Evolutionary conservation across 345 rosid genomes (phyloP).

Genomic region (Melaleuca alternifolia): DNA sequence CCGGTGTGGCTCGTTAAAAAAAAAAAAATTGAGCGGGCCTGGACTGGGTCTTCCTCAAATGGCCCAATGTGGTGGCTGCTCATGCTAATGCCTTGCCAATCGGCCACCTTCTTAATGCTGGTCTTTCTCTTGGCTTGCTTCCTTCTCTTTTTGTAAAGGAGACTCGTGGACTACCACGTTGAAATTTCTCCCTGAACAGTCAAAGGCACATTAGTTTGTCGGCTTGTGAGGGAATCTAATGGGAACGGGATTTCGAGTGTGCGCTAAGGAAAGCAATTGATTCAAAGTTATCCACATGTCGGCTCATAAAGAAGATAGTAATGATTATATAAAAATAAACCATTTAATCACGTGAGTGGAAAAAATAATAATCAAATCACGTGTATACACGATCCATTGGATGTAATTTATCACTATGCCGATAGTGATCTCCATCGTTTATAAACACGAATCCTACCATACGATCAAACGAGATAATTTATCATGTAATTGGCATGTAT

Average conservation of each 20-base stretch:
- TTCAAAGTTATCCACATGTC: neutral
- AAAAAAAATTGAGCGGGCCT: neutral
- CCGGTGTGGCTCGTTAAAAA: too few relatives aligned
- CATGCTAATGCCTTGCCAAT: neutral
- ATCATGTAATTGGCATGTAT: too few relatives aligned
- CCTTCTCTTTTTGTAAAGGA: neutral
- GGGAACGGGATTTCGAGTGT: neutral
- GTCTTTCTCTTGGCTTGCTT: neutral
- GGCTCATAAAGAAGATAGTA: neutral
- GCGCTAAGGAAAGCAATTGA: neutral
- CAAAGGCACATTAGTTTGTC: neutral
- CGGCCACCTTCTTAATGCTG: neutral
- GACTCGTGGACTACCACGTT: neutral
- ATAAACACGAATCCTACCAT: too few relatives aligned
- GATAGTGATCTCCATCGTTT: neutral
- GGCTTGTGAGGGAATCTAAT: neutral
- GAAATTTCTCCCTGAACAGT: neutral
- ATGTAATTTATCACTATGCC: neutral
- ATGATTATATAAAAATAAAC: neutral
- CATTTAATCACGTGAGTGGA: neutral
- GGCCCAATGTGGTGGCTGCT: neutral
- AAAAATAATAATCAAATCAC: neutral
- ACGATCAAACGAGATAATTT: too few relatives aligned
- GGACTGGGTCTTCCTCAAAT: neutral
- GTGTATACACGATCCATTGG: rapidly evolving